Evolutionary conservation across 2,329 filamentous ascomycete genomes (phyloP), one percentile per base, ranked within the genome.

Genomic region (Periglandula ipomoeae): DNA sequence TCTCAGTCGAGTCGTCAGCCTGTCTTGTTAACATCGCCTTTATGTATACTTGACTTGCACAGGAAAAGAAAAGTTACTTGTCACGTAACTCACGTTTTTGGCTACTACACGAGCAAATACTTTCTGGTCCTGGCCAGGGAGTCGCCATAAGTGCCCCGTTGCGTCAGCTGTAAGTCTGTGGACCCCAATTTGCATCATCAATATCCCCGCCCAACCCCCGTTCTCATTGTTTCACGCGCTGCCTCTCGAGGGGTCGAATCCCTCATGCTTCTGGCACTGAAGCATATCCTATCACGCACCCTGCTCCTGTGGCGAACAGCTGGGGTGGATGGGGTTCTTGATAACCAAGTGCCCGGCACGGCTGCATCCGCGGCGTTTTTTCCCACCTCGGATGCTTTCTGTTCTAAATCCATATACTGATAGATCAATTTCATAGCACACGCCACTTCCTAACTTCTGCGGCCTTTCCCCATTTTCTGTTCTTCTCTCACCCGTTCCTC

Each of bases 131-230:
- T 7, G 19, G 26, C 24, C 27, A 32, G 42, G 42, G 8, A 17
- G 13, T 19, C 13, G 8, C 30, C 15, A 10, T 13, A 44, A 43
- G 17, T 19, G 42, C 1, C 4, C 26, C 30, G 13, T 44, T 44
- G 42, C 26, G 42, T 44, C 42, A 44, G 42, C 42, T 44, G 42
- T 32, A 26, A 44, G 42, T 32, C 13, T 44, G 42, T 32, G 42
- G 15, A 44, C 42, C 26, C 27, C 30, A 32, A 20, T 44, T 43
- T 30, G 26, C 42, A 44, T 34, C 26, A 44, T 19, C n/a, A 13
- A 32, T 17, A 35, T 11, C 19, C 19, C 35, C 38, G 37, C 27
- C 17, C 27, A 19, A 39, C 8, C 39, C 30, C 39, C 10, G 17
- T 48, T 43, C 23, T 20, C 22, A 35, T 42, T 43, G 22, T 48